Conservation (phyloP, 345 rosid species). For the Salix udensis region DNA sequence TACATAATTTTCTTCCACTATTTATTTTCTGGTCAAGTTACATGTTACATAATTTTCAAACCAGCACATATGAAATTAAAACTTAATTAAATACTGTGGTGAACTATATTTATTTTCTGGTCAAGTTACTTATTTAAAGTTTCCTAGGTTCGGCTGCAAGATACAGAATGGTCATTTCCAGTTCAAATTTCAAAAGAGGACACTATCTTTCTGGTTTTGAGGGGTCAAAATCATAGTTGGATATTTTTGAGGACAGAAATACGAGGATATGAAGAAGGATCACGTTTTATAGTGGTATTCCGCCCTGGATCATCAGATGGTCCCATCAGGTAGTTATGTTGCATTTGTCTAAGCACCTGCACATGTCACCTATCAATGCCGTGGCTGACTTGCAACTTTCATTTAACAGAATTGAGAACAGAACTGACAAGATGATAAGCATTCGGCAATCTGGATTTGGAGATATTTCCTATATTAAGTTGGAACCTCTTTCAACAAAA, state of each 20-base stretch:
- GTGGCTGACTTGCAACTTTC: conserved; percentile 16
- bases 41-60: too few species aligned
- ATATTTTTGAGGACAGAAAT: conserved; percentile 68
- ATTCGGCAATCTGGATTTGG: conserved; percentile 86
- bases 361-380: background rate
- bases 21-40: too few species aligned
- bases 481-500: conserved; percentile 67
- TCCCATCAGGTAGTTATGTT: conserved; percentile 68
- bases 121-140: background rate
- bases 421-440: conserved; percentile 57
- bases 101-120: background rate
- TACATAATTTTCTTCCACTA: too few species aligned
- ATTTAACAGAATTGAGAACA: conserved; percentile 77
- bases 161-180: conserved; percentile 92
- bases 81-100: too few species aligned
- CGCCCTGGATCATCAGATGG: conserved; percentile 77
- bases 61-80: too few species aligned
- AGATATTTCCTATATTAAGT: conserved; percentile 67
- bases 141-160: conserved; percentile 66
- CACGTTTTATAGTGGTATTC: conserved; percentile 86
- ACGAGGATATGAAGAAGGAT: conserved; percentile 98
- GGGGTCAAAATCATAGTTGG: conserved; percentile 49
- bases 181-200: conserved; percentile 79
- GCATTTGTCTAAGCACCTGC: background rate
- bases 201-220: conserved; percentile 75